Base-by-base conservation (phyloP, 176 grass and related monocot genomes). In the Cocos nucifera region DNA sequence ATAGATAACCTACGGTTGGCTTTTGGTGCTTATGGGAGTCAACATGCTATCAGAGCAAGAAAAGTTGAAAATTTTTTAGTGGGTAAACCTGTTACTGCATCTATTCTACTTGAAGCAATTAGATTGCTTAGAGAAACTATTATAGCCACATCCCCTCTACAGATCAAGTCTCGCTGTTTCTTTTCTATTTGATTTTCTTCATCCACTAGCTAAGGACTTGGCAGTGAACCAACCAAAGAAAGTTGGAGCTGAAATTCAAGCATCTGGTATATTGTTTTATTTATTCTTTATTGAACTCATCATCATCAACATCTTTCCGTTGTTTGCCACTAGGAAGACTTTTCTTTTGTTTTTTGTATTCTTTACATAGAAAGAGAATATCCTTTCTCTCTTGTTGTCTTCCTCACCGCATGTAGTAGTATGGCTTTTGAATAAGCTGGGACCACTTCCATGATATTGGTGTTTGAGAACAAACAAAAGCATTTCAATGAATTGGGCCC, bases 231-330 rank as follows among this genome's bases (percentile, higher is more conserved):
- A 75, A 56, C 81, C 17, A 85, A 85, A 87, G 66, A 95, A 95
- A 84, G 72, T 73, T 58, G 91, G 83, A 84, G 86, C 83, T 78
- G 91, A 90, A 83, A 77, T 87, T 51, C 91, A 95, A 84, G 80
- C 86, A 59, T 90, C 86, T 62, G 91, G 86, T 90, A 87, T 52
- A 74, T 61, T 55, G 28, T 53, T 54, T 19, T n/a, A 73, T 64
- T 4, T 50, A 9, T 50, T 27, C 44, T 30, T 15, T 44, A 24
- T 20, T 57, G 54, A 22, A 28, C 58, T 66, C 28, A 49, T 67
- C 19, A 19, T 17, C 19, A 39, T 10, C 67, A 4, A 68, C 61
- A 69, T 75, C 55, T 30, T 4, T 16, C 51, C 62, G 18, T 17
- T 44, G 9, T 44, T 44, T 44, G 35, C 14, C 35, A 44, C 9